A percentile compares a stretch with the other conserved stretches of the same genome.
These are phyloP conservation scores for Pseudocercospora pini-densiflorae DNA, from an alignment of 2,329 filamentous ascomycete genomes.

Conservation along the genomic window DNA sequence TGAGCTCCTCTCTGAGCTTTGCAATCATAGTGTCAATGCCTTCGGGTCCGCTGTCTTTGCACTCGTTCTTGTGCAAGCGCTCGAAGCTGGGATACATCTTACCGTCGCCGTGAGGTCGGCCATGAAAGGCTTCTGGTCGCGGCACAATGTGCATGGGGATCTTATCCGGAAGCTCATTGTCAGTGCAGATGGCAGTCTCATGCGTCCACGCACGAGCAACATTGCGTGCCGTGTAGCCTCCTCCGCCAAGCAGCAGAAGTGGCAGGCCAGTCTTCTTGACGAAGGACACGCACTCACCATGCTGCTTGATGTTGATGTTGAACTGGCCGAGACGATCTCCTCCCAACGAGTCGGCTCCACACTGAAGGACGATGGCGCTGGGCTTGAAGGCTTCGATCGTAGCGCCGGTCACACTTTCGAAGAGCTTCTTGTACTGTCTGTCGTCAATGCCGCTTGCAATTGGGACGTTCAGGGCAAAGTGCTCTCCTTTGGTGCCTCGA, in stretches of 20 bases:
- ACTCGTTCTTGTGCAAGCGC: constrained; percentile 62
- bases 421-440: constrained; percentile 80
- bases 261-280: constrained; percentile 82
- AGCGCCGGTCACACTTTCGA: constrained; percentile 77
- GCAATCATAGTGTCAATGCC: constrained; percentile 67
- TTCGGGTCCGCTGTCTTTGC: constrained; percentile 79
- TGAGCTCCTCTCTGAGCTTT: constrained; percentile 81
- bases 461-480: constrained; percentile 72
- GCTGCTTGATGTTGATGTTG: constrained; percentile 94
- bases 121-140: constrained; percentile 81
- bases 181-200: constrained; percentile 89
- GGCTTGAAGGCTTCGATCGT: constrained; percentile 86
- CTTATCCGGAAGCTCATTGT: constrained; percentile 70
- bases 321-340: constrained; percentile 93
- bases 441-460: constrained; percentile 71
- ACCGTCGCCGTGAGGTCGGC: constrained; percentile 70
- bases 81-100: constrained; percentile 87
- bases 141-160: constrained; percentile 77
- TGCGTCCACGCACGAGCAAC: constrained; percentile 97
- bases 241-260: constrained; percentile 88
- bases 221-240: constrained; percentile 95
- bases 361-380: constrained; percentile 89
- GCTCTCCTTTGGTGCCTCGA: constrained; percentile 77
- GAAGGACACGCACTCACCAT: constrained; percentile 87
- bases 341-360: constrained; percentile 91